phyloP scores from a whole-genome alignment of 768 basidiomycete species.

The Lentinula edodes region DNA sequence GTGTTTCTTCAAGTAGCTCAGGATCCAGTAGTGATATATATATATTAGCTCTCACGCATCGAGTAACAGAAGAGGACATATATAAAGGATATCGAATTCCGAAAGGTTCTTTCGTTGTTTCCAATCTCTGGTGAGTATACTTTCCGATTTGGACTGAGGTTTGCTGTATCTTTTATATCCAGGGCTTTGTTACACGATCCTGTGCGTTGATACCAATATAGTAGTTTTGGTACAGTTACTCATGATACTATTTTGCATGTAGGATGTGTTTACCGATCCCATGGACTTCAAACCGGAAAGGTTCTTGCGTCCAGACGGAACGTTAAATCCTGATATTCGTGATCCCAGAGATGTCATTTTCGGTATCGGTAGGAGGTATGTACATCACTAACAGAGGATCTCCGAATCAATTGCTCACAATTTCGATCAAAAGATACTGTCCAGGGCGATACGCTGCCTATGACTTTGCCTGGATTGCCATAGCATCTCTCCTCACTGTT shows the following conservation, averaged over 20 bases:
- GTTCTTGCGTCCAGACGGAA: conserved; percentile 14
- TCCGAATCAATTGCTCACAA: too few relatives aligned
- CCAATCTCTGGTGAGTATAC: conserved; percentile 18
- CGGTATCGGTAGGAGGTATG: conserved; percentile 5
- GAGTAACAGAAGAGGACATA: conserved; percentile 10
- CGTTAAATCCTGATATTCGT: conserved; percentile 1
- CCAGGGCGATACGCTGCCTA: conserved; percentile 8
- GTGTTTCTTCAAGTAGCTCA: too few relatives aligned
- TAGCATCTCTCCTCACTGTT: conserved; percentile 17
- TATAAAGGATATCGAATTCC: conserved; percentile 23
- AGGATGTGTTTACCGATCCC: conserved; percentile 20
- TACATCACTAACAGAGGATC: not conserved
- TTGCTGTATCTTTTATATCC: not conserved
- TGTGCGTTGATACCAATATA: not conserved
- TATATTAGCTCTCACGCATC: too few relatives aligned
- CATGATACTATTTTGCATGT: not conserved
- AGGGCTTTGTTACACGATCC: conserved; percentile 24
- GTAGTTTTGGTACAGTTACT: not conserved
- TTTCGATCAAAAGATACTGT: not conserved
- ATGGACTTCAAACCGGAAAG: conserved; percentile 21
- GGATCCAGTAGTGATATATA: too few relatives aligned
- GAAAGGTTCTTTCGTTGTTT: conserved; percentile 21
- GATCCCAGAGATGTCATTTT: conserved; percentile 4
- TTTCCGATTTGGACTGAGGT: not conserved
- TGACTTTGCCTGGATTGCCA: conserved; percentile 10